Percentiles rank a stretch among this genome's conserved stretches.
phyloP scores from a whole-genome alignment of 169 alveolate genomes.

The Nephromyces sp. region DNA sequence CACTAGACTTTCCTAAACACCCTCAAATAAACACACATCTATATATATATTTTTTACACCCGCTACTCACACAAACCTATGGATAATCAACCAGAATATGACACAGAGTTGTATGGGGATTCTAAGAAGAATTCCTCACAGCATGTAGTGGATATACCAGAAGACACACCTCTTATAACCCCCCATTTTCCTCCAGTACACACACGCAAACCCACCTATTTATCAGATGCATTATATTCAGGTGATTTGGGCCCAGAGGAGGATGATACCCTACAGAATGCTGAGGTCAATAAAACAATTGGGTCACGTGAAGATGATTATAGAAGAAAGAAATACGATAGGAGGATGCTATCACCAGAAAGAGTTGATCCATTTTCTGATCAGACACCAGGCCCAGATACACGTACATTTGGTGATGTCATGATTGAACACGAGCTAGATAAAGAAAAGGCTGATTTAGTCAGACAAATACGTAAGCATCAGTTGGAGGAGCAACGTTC shows the following conservation, averaged over 20 bases:
- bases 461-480: slow-evolving; percentile 33
- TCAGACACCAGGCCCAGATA: slow-evolving; percentile 21
- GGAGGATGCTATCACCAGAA: slow-evolving; percentile 64
- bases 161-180: too few relatives aligned
- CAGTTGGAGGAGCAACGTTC: slow-evolving; percentile 14
- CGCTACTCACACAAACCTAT: too few relatives aligned
- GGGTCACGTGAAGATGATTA: slow-evolving; percentile 29
- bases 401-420: slow-evolving; percentile 24
- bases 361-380: slow-evolving; percentile 66
- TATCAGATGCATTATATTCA: too few relatives aligned
- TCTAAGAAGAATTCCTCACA: not conserved
- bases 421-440: slow-evolving; percentile 37
- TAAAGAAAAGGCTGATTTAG: slow-evolving; percentile 37
- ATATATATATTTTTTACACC: too few relatives aligned
- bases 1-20: too few relatives aligned
- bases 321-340: slow-evolving; percentile 22
- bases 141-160: not conserved
- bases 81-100: too few relatives aligned
- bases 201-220: too few relatives aligned
- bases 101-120: not conserved
- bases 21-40: too few relatives aligned
- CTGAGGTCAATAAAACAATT: slow-evolving; percentile 20
- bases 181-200: too few relatives aligned
- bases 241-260: too few relatives aligned
- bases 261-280: too few relatives aligned